phyloP scores from a whole-genome alignment of 2,329 filamentous ascomycete species.

The Hymenoscyphus fructigenus region DNA sequence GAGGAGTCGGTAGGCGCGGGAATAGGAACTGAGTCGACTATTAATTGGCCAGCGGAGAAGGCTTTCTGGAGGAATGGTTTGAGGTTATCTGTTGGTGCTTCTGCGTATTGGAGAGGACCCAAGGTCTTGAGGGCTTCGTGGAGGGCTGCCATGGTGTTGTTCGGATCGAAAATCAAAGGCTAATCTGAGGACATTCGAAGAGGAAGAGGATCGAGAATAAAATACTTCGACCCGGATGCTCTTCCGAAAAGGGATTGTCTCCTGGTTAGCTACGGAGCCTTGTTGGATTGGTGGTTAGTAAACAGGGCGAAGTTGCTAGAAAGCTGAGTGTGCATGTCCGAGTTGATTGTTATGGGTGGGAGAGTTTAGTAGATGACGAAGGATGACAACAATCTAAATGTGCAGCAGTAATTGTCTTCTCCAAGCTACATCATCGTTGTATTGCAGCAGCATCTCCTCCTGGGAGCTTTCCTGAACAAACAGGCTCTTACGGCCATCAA shows the following conservation, averaged over 20 bases:
- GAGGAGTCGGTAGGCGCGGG: conserved; percentile 46
- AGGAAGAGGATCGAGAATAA: neutral
- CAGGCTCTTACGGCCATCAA: neutral
- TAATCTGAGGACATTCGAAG: neutral
- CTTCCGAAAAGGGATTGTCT: neutral
- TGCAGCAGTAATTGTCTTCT: neutral
- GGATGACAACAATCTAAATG: neutral
- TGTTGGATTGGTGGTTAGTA: neutral
- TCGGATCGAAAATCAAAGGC: neutral
- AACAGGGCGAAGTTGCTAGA: neutral
- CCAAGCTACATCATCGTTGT: neutral
- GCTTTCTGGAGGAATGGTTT: conserved; percentile 55
- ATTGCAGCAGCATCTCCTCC: neutral
- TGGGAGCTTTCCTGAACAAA: neutral
- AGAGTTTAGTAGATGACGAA: neutral
- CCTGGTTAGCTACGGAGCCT: neutral
- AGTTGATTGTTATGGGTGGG: neutral
- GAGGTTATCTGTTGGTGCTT: conserved; percentile 47
- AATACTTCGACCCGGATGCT: neutral
- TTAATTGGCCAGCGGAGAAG: conserved; percentile 66
- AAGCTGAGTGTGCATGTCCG: neutral
- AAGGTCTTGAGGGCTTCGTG: conserved; percentile 60
- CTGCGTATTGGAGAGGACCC: conserved; percentile 54
- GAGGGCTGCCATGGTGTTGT: conserved; percentile 51
- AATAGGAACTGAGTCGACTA: conserved; percentile 74